Percentiles rank a stretch among this genome's conserved stretches.
phyloP scores from a whole-genome alignment of 441 rosid species.

The Kokia cookei region DNA sequence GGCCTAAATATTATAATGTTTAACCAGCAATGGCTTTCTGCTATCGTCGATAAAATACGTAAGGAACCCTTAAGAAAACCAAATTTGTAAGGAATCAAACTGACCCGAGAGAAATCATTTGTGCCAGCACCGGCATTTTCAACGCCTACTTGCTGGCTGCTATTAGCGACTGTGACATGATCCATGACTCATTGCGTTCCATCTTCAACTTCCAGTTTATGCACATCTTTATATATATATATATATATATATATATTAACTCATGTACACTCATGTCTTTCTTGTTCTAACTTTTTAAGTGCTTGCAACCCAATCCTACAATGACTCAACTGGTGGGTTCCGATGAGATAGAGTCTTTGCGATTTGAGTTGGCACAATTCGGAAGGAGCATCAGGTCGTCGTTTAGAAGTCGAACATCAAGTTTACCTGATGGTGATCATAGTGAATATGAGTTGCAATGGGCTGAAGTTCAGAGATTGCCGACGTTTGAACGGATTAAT shows the following conservation, averaged over 20 bases:
- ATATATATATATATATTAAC: neutral
- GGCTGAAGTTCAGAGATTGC: constrained; percentile 33
- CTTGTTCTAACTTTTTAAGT: neutral
- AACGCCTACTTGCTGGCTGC: neutral
- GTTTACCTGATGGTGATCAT: constrained; percentile 18
- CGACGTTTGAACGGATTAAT: constrained; percentile 29
- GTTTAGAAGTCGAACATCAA: constrained; percentile 23
- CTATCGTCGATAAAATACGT: no score
- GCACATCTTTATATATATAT: neutral
- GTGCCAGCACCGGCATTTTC: neutral
- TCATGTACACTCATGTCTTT: neutral
- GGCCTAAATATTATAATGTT: neutral
- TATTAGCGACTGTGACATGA: neutral
- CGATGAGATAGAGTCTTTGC: constrained; percentile 23
- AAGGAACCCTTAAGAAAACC: no score
- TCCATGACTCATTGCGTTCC: constrained; percentile 3
- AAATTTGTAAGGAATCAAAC: neutral
- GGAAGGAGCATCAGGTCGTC: constrained; percentile 39
- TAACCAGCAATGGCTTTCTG: no score
- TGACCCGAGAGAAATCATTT: neutral
- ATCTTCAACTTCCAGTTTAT: neutral
- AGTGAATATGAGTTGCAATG: constrained; percentile 23
- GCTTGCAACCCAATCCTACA: neutral
- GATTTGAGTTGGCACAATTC: constrained; percentile 28
- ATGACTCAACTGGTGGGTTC: constrained; percentile 26